Evolutionary conservation across 495 filamentous ascomycete genomes (phyloP), one percentile per base, ranked within the genome.

Genomic region (Talaromyces adpressus): DNA sequence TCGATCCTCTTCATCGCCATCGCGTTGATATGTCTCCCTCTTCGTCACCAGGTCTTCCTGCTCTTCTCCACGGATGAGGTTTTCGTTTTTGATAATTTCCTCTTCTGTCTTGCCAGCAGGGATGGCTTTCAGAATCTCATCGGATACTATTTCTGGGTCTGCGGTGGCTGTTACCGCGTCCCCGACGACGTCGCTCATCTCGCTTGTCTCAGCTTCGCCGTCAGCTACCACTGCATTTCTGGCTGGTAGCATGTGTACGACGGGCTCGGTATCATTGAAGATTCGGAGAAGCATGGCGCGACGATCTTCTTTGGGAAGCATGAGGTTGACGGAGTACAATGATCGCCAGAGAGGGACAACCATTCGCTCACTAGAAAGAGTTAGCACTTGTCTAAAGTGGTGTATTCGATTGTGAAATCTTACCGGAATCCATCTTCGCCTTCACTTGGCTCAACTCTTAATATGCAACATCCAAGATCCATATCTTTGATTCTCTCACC

Each of bases 281-380:
- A 98, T 81, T 36, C 94, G 85, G 62, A 97, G 81, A 67, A 97
- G 79, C 90, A 97, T 93, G 7, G 93, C 94, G 36, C 85, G 88
- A 32, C 94, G 85, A 56, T 98, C 94, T 70, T 98, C 94, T 77
- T 98, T 98, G 58, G 92, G 92, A 66, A 97, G 78, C 94, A 98
- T 98, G 47, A 98, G 84, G 73, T 98, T 98, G 59, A 97, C 76
- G 2, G 86, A 90, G 64, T 91, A 85, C 66, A 94, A 77, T 62
- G 90, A 92, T 71, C 92, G 87, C 94, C 94, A 98, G 23, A 98
- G 77, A 7, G 94, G 93, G 52, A 98, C 79, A 2, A 92, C 87
- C 84, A 96, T 91, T 14, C 82, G 80, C 72, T 97, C 92, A 58
- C 81, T 85, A 41, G 27, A 62, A 63, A 16, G 53, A 57, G 60